Conservation (phyloP, 129 eudicot species). For the Oenanthe sinensis region DNA sequence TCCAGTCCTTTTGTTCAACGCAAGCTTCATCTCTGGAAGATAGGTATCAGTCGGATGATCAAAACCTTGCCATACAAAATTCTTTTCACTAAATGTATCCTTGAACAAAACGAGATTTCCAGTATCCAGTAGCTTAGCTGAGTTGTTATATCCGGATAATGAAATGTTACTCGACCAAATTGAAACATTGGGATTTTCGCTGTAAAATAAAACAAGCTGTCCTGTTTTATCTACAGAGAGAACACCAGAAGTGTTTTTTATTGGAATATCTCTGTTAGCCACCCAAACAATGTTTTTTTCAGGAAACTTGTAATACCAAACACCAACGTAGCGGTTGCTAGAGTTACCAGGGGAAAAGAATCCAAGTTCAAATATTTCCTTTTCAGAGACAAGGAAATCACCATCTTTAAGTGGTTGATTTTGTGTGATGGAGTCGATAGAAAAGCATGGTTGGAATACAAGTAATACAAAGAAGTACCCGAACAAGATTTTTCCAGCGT, state of each 20-base stretch:
- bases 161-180: slow-evolving; percentile 16
- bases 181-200: background rate
- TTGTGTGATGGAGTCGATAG: background rate
- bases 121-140: slow-evolving; percentile 12
- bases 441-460: background rate
- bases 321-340: background rate
- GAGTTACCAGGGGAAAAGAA: background rate
- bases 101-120: slow-evolving; percentile 16
- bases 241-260: slow-evolving; percentile 3
- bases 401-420: background rate
- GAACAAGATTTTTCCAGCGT: background rate
- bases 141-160: background rate
- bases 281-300: slow-evolving; percentile 2
- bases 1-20: slow-evolving; percentile 16
- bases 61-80: slow-evolving; percentile 19
- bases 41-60: slow-evolving; percentile 20
- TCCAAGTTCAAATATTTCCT: background rate
- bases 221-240: slow-evolving; percentile 9
- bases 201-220: background rate
- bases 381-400: background rate
- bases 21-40: slow-evolving; percentile 20
- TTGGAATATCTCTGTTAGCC: slow-evolving; percentile 13
- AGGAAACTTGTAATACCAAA: background rate
- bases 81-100: background rate
- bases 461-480: background rate